phyloP scores from a whole-genome alignment of 768 basidiomycete genomes.

The Mycena sanguinolenta region DNA sequence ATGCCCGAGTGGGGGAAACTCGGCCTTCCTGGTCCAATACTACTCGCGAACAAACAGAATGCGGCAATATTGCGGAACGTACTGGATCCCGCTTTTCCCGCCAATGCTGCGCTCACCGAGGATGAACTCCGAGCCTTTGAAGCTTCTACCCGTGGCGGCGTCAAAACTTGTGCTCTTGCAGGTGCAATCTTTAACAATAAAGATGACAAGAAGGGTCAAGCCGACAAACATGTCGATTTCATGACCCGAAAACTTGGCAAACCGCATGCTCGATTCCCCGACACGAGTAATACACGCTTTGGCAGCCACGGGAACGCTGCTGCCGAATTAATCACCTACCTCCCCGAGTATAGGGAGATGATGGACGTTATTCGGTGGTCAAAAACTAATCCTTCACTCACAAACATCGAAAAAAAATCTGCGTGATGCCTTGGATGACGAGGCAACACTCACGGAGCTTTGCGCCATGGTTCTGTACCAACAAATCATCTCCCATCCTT shows the following conservation, averaged over 20 bases:
- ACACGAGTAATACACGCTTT: slow-evolving; percentile 2
- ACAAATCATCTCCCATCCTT: not conserved
- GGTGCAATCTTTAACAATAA: slow-evolving; percentile 7
- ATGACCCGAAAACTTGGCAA: slow-evolving; percentile 12
- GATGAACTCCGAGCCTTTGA: slow-evolving; percentile 16
- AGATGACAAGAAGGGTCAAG: slow-evolving; percentile 10
- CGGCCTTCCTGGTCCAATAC: slow-evolving; percentile 9
- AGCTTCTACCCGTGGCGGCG: slow-evolving; percentile 35
- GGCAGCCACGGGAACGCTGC: not conserved
- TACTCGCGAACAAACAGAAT: slow-evolving; percentile 24
- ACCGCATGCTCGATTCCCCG: not conserved
- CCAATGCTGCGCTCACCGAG: not conserved
- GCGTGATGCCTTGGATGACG: not conserved
- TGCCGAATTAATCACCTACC: not conserved
- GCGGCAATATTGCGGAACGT: not conserved
- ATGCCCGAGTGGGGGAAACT: slow-evolving; percentile 40
- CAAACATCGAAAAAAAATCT: not conserved
- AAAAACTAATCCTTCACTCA: not conserved
- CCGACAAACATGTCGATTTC: not conserved
- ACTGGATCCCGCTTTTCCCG: slow-evolving; percentile 3
- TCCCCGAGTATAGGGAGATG: not conserved
- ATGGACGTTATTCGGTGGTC: not conserved
- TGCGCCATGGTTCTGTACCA: not conserved
- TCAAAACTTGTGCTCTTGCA: slow-evolving; percentile 31
- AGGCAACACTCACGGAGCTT: not conserved